A percentile compares a stretch with the other conserved stretches of the same genome.
phyloP scores from a whole-genome alignment of 2,329 filamentous ascomycete genomes.

The Penicillium sp. region DNA sequence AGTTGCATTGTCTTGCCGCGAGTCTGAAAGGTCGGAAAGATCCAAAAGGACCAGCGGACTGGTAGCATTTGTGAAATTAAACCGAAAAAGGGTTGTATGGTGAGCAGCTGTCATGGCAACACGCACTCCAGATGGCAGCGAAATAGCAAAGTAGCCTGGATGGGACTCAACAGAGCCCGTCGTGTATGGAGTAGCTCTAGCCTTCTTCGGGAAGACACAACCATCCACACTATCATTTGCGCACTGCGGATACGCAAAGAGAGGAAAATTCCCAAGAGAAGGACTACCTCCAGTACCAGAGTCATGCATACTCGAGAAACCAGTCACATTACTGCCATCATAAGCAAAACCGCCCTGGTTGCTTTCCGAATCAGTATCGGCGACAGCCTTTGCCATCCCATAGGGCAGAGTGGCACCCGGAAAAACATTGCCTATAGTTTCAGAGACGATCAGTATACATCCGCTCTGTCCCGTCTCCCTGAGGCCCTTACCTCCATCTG shows the following conservation, averaged over 20 bases:
- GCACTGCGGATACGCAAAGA: conserved; percentile 68
- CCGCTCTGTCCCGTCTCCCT: no score
- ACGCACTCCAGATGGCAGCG: conserved; percentile 56
- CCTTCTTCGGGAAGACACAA: conserved; percentile 61
- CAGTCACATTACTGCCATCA: conserved; percentile 53
- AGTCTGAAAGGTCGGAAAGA: conserved; percentile 63
- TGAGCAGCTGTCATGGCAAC: conserved; percentile 68
- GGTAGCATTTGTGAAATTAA: conserved; percentile 56
- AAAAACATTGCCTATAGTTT: conserved; percentile 54
- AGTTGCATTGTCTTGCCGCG: conserved; percentile 59
- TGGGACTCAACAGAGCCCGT: conserved; percentile 57
- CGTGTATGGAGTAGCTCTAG: conserved; percentile 51
- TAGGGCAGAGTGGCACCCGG: conserved; percentile 57
- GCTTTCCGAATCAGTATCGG: conserved; percentile 51
- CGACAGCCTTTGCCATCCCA: conserved; percentile 58
- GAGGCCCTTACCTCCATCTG: conserved; percentile 44
- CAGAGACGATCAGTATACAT: background rate
- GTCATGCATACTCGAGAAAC: conserved; percentile 55
- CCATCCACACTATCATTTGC: conserved; percentile 60
- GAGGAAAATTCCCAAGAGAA: conserved; percentile 70
- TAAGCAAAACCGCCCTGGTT: conserved; percentile 60
- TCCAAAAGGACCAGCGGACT: conserved; percentile 66
- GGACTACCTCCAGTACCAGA: conserved; percentile 54
- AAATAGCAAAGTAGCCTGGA: conserved; percentile 67
- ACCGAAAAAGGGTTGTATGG: conserved; percentile 64